Evolutionary conservation across 2,329 filamentous ascomycete species (phyloP).

Genomic region (Pyrenophora graminea): DNA sequence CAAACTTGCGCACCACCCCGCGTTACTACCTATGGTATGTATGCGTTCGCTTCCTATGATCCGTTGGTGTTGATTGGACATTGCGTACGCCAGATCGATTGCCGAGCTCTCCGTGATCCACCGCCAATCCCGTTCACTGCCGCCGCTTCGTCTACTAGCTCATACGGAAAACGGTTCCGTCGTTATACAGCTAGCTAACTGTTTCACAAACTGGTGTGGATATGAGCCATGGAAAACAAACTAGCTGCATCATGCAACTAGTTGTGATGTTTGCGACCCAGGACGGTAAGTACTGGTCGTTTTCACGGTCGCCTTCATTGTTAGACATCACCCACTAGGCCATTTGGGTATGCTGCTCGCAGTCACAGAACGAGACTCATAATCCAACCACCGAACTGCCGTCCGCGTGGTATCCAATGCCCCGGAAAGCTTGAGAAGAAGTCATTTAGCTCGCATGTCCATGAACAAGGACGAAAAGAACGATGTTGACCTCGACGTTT

Average conservation of each 20-base stretch:
- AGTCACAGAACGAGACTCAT: background rate
- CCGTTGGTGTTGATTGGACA: background rate
- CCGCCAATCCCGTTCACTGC: background rate
- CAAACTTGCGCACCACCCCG: constrained; percentile 1
- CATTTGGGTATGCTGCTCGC: background rate
- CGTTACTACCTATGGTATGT: background rate
- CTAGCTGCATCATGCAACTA: background rate
- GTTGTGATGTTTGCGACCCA: background rate
- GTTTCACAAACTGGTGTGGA: background rate
- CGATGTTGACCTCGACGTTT: too few relatives aligned
- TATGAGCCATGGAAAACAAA: background rate
- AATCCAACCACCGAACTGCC: too few relatives aligned
- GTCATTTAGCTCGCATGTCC: too few relatives aligned
- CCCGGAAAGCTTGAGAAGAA: too few relatives aligned
- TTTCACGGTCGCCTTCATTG: background rate
- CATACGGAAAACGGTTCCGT: constrained; percentile 2
- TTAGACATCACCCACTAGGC: background rate
- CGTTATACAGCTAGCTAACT: background rate
- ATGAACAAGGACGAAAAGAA: too few relatives aligned
- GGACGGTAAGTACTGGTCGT: background rate
- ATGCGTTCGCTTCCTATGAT: background rate
- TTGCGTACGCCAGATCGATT: background rate
- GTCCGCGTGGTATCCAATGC: too few relatives aligned
- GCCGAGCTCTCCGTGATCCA: background rate
- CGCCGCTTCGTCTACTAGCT: background rate